Evolutionary conservation across 1,284 basidiomycete species (phyloP).

Genomic region (Gomphus sp.): DNA sequence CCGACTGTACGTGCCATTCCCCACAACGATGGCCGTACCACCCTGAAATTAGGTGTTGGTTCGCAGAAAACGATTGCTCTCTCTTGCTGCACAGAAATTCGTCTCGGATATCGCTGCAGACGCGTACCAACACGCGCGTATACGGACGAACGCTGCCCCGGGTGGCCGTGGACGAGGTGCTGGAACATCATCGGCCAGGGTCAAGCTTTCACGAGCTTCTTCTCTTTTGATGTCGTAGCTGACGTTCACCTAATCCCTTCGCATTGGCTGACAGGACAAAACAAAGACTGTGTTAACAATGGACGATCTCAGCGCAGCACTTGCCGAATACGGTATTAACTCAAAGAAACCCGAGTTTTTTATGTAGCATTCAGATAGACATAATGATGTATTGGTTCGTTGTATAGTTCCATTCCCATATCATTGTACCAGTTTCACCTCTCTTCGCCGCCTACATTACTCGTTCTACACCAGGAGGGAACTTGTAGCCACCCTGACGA

Average conservation of each 20-base stretch:
- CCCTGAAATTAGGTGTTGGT: background rate
- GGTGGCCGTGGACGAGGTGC: constrained; percentile 53
- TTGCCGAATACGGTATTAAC: constrained; percentile 93
- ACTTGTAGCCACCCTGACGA: constrained; percentile 37
- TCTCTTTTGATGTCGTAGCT: background rate
- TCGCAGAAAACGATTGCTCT: constrained; percentile 82
- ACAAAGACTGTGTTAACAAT: constrained; percentile 95
- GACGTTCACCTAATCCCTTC: background rate
- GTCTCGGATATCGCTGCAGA: constrained; percentile 95
- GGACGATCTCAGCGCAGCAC: constrained; percentile 91
- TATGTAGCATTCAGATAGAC: constrained; percentile 33
- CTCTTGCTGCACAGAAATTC: constrained; percentile 96
- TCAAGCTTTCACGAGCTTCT: constrained; percentile 22
- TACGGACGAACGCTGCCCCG: constrained; percentile 70
- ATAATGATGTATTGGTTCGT: background rate
- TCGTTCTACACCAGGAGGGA: constrained; percentile 39
- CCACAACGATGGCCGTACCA: background rate
- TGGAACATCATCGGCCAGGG: constrained; percentile 55
- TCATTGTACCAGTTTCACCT: background rate
- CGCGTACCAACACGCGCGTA: constrained; percentile 95
- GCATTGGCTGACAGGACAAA: constrained; percentile 53
- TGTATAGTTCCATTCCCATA: background rate
- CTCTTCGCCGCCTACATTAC: constrained; percentile 19
- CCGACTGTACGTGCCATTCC: constrained; percentile 57
- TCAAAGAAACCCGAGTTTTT: constrained; percentile 90